Conservation (phyloP, 23 red algal species). For the Cyanidioschyzon merolae region DNA sequence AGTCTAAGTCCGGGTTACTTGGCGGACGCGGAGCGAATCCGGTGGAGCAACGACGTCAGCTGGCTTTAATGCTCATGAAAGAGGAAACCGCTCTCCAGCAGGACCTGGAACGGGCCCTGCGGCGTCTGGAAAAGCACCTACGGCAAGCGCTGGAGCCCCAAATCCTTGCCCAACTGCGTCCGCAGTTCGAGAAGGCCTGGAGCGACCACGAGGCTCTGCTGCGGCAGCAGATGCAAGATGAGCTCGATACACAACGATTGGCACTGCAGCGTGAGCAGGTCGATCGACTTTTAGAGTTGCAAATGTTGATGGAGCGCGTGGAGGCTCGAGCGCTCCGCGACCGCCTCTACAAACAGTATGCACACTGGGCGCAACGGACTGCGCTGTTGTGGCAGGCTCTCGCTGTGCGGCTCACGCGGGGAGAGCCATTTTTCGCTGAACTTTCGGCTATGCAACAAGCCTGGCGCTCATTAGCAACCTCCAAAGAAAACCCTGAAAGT, state of each 20-base stretch:
- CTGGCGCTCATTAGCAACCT: not conserved
- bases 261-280: not conserved
- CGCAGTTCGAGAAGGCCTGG: not conserved
- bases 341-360: not conserved
- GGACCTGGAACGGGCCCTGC: not conserved
- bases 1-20: not conserved
- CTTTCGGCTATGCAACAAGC: not conserved
- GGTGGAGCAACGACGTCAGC: not conserved
- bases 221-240: not conserved
- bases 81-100: not conserved
- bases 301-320: not conserved
- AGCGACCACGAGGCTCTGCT: not conserved
- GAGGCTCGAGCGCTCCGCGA: slow-evolving; percentile 1
- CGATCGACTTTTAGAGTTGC: not conserved
- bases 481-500: not conserved
- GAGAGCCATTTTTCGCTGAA: not conserved
- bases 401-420: not conserved
- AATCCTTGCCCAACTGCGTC: not conserved
- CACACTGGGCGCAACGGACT: slow-evolving; percentile 1
- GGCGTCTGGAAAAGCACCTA: not conserved
- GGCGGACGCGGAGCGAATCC: not conserved
- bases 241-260: slow-evolving; percentile 4
- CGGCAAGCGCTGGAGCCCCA: not conserved
- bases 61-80: not conserved
- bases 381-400: slow-evolving; percentile 8